Evolutionary conservation across 2,329 filamentous ascomycete species (phyloP).

Genomic region (Xylaria sp.): DNA sequence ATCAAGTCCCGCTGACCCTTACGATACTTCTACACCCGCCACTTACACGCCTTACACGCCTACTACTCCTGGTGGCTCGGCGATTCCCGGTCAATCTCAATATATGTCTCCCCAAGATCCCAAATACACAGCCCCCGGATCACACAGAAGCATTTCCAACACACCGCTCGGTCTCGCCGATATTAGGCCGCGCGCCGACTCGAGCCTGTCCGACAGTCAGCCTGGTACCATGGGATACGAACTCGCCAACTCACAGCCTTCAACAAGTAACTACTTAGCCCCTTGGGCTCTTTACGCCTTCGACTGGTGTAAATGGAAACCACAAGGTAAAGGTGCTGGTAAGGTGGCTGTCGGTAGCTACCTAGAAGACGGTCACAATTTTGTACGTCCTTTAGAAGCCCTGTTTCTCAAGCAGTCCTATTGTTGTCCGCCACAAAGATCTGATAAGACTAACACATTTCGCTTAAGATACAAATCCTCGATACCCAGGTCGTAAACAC

Average conservation of each 20-base stretch:
- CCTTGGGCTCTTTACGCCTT: constrained; percentile 97
- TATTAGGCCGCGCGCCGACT: constrained; percentile 88
- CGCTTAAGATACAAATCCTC: constrained; percentile 88
- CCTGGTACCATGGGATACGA: constrained; percentile 73
- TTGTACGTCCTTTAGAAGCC: constrained; percentile 66
- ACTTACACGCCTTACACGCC: constrained; percentile 67
- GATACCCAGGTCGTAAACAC: constrained; percentile 84
- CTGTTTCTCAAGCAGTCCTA: neutral
- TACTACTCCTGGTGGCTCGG: constrained; percentile 70
- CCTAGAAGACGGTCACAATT: constrained; percentile 97
- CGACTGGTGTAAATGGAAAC: constrained; percentile 99
- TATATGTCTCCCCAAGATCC: constrained; percentile 69
- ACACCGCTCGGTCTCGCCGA: constrained; percentile 92
- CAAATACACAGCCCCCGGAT: constrained; percentile 68
- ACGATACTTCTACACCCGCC: constrained; percentile 61
- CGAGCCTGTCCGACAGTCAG: constrained; percentile 77
- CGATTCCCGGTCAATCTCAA: constrained; percentile 63
- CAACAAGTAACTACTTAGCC: constrained; percentile 92
- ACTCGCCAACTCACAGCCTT: constrained; percentile 69
- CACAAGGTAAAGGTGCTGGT: constrained; percentile 81
- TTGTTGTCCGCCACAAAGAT: neutral
- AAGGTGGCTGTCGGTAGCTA: constrained; percentile 97
- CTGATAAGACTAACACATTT: constrained; percentile 29
- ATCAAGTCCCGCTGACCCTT: constrained; percentile 78
- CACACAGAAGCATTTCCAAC: constrained; percentile 75